phyloP scores from a whole-genome alignment of 495 filamentous ascomycete genomes.

The Lindgomyces ingoldianus region DNA sequence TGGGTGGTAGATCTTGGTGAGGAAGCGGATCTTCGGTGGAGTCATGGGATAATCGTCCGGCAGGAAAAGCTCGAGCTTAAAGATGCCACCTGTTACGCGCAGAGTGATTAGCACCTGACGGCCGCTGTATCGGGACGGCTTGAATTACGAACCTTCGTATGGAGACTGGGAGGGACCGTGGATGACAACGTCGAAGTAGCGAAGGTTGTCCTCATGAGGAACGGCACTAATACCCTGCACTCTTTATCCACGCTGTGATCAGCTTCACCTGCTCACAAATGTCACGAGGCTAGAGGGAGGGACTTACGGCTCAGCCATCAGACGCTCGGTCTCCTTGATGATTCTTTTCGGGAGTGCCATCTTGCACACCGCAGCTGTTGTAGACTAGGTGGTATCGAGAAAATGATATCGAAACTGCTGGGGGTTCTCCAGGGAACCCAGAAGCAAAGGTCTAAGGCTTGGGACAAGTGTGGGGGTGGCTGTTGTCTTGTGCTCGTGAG shows the following conservation, averaged over 20 bases:
- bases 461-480: neutral
- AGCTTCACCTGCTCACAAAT: neutral
- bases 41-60: constrained; percentile 99
- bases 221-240: constrained; percentile 95
- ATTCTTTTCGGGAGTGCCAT: constrained; percentile 89
- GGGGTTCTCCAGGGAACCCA: neutral
- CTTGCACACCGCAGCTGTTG: neutral
- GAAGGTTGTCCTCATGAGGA: constrained; percentile 96
- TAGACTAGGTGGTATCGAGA: neutral
- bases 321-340: constrained; percentile 95
- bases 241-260: constrained; percentile 49
- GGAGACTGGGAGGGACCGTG: constrained; percentile 92
- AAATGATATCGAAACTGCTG: neutral
- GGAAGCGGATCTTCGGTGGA: constrained; percentile 94
- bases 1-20: constrained; percentile 98
- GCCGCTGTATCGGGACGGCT: neutral
- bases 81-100: constrained; percentile 72
- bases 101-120: neutral
- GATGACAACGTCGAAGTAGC: constrained; percentile 97
- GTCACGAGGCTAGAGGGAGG: neutral
- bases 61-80: constrained; percentile 97
- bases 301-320: constrained; percentile 92
- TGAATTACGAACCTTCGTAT: constrained; percentile 69
- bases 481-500: neutral
- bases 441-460: neutral